A percentile compares a stretch with the other conserved stretches of the same genome.
Conservation (phyloP, 2,329 filamentous ascomycete species). For the Colletotrichum sojae region DNA sequence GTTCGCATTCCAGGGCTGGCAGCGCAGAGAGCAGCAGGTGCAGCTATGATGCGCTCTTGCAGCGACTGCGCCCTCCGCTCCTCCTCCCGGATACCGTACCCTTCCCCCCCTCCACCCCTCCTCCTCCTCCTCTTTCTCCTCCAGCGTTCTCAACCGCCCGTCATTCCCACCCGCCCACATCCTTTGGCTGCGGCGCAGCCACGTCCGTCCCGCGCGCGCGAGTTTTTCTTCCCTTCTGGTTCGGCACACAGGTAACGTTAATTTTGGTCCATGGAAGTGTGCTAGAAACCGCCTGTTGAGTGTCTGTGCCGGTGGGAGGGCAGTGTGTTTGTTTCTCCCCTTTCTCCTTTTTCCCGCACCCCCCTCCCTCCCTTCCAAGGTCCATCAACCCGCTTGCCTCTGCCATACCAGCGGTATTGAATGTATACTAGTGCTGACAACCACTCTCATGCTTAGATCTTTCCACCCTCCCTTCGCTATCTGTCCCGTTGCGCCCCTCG, state of each 20-base stretch:
- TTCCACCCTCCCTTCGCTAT: background rate
- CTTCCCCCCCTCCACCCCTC: background rate
- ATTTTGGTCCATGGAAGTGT: background rate
- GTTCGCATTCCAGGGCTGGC: background rate
- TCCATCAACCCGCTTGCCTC: too few species aligned
- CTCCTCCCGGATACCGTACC: constrained; percentile 2
- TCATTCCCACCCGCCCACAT: background rate
- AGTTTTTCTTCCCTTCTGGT: background rate
- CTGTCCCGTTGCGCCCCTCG: background rate
- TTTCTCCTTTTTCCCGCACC: too few species aligned
- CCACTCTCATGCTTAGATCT: constrained; percentile 4
- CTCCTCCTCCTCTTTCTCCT: background rate
- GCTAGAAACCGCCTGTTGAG: background rate
- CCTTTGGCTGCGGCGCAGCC: background rate
- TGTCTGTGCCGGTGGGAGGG: background rate
- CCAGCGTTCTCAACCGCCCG: background rate
- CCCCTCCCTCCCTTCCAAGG: too few species aligned
- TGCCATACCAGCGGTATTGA: constrained; percentile 17
- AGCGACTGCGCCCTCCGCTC: background rate
- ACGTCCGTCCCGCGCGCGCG: background rate
- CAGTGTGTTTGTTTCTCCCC: too few species aligned
- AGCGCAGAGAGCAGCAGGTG: too few species aligned
- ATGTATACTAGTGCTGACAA: constrained; percentile 37
- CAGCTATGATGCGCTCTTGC: constrained; percentile 1
- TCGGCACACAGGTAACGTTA: constrained; percentile 3